Conservation (phyloP, 2,329 filamentous ascomycete species). For the Aspergillus fumigatus region DNA sequence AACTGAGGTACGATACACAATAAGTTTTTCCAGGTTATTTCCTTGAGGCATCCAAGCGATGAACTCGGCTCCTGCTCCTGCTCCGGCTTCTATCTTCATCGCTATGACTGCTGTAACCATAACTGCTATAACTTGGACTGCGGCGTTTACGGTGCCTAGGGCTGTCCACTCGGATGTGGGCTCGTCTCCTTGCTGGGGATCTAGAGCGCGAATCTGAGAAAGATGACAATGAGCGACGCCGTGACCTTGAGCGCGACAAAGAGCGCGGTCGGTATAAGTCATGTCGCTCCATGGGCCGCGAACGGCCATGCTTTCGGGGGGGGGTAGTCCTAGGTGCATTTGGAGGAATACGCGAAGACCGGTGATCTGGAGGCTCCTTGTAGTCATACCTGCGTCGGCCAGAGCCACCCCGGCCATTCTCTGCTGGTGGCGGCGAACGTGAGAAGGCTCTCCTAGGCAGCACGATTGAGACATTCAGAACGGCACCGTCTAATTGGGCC, state of each 20-base stretch:
- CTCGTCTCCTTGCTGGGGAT: conserved; percentile 38
- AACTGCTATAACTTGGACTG: conserved; percentile 61
- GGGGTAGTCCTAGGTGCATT: conserved; percentile 30
- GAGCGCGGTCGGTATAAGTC: conserved; percentile 59
- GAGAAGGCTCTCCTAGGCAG: conserved; percentile 79
- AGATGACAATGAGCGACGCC: conserved; percentile 33
- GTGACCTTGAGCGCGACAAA: conserved; percentile 45
- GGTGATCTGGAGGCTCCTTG: conserved; percentile 21
- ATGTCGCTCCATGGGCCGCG: conserved; percentile 45
- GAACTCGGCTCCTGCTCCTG: conserved; percentile 43
- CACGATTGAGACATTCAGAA: conserved; percentile 83
- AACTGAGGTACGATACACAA: neutral
- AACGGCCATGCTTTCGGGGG: conserved; percentile 37
- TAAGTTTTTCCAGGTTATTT: conserved; percentile 3
- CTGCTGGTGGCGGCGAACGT: conserved; percentile 67
- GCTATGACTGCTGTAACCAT: conserved; percentile 56
- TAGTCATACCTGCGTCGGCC: conserved; percentile 41
- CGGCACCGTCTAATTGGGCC: conserved; percentile 80
- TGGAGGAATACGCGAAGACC: conserved; percentile 23
- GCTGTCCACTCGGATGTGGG: conserved; percentile 30
- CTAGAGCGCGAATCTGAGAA: conserved; percentile 38
- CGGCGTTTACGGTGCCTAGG: conserved; percentile 45
- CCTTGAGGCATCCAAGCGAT: conserved; percentile 24
- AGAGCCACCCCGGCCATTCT: conserved; percentile 58
- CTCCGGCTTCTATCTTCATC: conserved; percentile 44